Conservation (phyloP, 257 asterid genomes). For the Voacanga thouarsii region DNA sequence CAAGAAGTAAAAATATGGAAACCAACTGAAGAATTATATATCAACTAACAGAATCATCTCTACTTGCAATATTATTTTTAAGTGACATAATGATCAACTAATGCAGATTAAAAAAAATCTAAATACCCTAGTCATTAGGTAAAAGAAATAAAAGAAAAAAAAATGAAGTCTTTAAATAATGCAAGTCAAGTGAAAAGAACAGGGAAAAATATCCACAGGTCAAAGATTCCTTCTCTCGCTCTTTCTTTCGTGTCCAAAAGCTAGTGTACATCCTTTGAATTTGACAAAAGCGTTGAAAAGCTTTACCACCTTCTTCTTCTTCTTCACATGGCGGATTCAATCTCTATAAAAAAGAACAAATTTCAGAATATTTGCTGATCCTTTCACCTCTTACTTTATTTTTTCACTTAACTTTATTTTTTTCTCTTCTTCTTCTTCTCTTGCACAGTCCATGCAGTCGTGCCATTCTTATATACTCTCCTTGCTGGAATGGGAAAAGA, state of each 20-base stretch:
- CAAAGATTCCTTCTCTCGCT: background rate
- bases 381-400: background rate
- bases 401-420: constrained; percentile 4
- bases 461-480: too few relatives aligned
- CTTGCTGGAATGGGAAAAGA: too few relatives aligned
- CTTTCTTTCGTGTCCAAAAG: too few relatives aligned
- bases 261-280: background rate
- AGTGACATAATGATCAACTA: background rate
- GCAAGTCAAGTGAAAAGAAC: background rate
- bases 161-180: background rate
- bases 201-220: background rate
- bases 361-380: background rate
- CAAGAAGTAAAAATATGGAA: background rate
- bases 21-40: too few relatives aligned
- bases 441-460: too few relatives aligned
- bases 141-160: background rate
- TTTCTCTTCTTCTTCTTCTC: too few relatives aligned
- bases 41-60: background rate
- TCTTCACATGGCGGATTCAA: background rate
- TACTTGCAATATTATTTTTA: background rate
- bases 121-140: background rate
- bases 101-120: too few relatives aligned
- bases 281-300: constrained; percentile 19
- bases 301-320: background rate
- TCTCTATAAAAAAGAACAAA: background rate